phyloP scores from a whole-genome alignment of 495 filamentous ascomycete species.

The Aspergillus funiculosus region DNA sequence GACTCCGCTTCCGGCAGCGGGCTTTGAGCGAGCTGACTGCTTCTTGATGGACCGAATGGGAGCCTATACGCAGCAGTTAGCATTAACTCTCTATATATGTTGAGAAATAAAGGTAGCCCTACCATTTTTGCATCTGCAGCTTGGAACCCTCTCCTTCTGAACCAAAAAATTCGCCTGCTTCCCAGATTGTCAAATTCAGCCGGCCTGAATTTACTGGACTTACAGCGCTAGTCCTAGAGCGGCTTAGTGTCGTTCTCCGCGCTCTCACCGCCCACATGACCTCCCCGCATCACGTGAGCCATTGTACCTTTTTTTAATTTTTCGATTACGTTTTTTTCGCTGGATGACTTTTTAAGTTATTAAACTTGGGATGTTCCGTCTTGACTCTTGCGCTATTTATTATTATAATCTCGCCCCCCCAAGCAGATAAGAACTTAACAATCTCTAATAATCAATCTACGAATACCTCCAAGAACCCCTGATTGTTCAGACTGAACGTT shows the following conservation, averaged over 20 bases:
- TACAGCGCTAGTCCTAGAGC: background rate
- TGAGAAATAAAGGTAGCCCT: slow-evolving; percentile 11
- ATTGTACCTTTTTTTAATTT: background rate
- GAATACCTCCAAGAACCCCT: too few relatives aligned
- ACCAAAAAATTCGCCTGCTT: too few relatives aligned
- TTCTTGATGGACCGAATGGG: slow-evolving; percentile 25
- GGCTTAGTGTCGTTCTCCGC: background rate
- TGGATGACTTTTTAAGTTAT: background rate
- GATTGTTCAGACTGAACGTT: too few relatives aligned
- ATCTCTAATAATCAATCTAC: too few relatives aligned
- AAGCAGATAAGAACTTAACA: background rate
- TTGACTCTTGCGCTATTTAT: too few relatives aligned
- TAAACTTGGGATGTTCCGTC: too few relatives aligned
- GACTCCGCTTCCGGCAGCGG: slow-evolving; percentile 24
- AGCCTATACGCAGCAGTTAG: slow-evolving; percentile 22
- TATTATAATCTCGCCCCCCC: too few relatives aligned
- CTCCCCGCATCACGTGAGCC: slow-evolving; percentile 4
- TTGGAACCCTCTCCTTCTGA: background rate
- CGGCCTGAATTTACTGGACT: background rate
- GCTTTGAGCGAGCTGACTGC: slow-evolving; percentile 22
- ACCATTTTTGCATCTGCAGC: slow-evolving; percentile 16
- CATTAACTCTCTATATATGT: background rate
- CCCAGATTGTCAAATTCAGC: background rate
- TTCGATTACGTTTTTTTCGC: background rate
- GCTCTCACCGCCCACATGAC: slow-evolving; percentile 16